Percentiles rank a stretch among this genome's conserved stretches.
phyloP scores from a whole-genome alignment of 2,329 filamentous ascomycete genomes.

The Cladorrhinum sp. region DNA sequence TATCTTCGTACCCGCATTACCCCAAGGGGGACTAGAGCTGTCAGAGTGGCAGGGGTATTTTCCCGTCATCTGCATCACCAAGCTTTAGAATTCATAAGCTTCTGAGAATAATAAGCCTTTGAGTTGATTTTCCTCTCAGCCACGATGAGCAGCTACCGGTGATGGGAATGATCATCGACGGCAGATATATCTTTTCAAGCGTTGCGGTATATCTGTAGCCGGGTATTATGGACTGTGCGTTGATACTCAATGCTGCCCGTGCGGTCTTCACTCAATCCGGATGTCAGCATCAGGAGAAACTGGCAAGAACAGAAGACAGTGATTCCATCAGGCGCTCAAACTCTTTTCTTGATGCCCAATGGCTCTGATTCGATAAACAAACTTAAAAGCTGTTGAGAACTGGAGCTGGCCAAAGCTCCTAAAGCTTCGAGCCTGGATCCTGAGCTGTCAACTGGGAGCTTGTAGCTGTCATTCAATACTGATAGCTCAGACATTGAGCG shows the following conservation, averaged over 20 bases:
- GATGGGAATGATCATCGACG: background rate
- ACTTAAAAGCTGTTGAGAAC: background rate
- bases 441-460: background rate
- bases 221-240: background rate
- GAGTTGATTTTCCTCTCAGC: background rate
- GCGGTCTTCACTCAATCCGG: background rate
- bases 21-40: slow-evolving; percentile 21
- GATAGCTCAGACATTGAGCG: too few species aligned
- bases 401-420: background rate
- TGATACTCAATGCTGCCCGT: background rate
- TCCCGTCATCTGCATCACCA: background rate
- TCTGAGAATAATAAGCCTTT: background rate
- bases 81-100: too few species aligned
- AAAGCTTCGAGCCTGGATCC: background rate
- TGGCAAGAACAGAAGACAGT: background rate
- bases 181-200: background rate
- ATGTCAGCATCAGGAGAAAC: background rate
- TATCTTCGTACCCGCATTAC: slow-evolving; percentile 19
- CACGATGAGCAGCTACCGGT: background rate
- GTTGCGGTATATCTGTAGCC: background rate
- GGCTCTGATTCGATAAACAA: background rate
- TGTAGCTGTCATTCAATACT: background rate
- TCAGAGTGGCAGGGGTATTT: slow-evolving; percentile 5
- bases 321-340: background rate
- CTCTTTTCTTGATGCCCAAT: background rate